Conservation (phyloP, 352 stramenopile genomes). For the Peronosclerospora sorghi region DNA sequence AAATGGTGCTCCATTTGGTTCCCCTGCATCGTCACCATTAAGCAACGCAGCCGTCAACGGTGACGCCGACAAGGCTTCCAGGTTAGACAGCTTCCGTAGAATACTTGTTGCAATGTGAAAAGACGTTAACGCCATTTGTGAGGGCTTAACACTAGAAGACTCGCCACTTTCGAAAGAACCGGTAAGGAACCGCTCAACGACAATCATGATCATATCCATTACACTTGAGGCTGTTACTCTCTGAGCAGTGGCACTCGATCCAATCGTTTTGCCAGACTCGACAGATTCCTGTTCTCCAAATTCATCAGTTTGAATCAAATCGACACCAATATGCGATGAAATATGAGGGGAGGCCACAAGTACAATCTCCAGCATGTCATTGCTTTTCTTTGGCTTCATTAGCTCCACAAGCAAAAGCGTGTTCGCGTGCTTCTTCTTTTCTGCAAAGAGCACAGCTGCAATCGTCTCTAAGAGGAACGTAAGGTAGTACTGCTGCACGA, state of each 20-base stretch:
- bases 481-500: conserved; percentile 68
- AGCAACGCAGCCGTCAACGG: conserved; percentile 53
- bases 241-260: conserved; percentile 16
- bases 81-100: conserved; percentile 52
- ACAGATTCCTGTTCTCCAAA: conserved; percentile 3
- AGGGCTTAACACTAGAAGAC: conserved; percentile 8
- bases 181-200: conserved; percentile 29
- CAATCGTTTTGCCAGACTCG: conserved; percentile 12
- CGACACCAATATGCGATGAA: conserved; percentile 18
- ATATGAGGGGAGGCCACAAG: background rate
- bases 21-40: conserved; percentile 33
- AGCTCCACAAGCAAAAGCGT: conserved; percentile 59
- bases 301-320: too few relatives aligned
- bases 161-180: conserved; percentile 16
- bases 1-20: conserved; percentile 24
- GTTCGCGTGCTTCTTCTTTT: conserved; percentile 69
- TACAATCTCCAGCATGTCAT: conserved; percentile 10
- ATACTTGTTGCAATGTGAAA: conserved; percentile 54
- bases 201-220: conserved; percentile 45
- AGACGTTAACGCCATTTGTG: conserved; percentile 53
- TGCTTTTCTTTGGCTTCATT: conserved; percentile 30
- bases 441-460: conserved; percentile 57
- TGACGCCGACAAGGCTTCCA: conserved; percentile 51
- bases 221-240: conserved; percentile 26
- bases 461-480: conserved; percentile 75